Evolutionary conservation across 1,139 yeast species (phyloP).

Genomic region (Candida sp.): DNA sequence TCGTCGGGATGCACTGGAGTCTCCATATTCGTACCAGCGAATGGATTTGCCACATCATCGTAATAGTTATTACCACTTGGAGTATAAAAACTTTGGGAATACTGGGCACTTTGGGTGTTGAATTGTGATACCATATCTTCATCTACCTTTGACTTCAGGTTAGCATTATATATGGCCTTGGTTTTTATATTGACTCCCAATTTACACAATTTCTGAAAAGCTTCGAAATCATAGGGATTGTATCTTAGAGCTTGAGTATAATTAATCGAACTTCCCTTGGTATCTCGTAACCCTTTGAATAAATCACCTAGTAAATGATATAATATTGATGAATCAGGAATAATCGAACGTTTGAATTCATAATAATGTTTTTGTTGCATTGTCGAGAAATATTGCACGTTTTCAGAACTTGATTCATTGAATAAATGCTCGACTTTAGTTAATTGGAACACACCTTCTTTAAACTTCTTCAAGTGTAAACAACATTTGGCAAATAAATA

Average conservation of each 20-base stretch:
- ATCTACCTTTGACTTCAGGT: conserved; percentile 4
- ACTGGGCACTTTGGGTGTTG: not conserved
- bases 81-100: not conserved
- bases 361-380: conserved; percentile 28
- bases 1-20: conserved; percentile 20
- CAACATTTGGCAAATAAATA: conserved; percentile 70
- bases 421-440: conserved; percentile 28
- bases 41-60: conserved; percentile 1
- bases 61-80: not conserved
- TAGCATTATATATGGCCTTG: conserved; percentile 51
- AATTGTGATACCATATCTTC: not conserved
- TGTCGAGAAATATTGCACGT: conserved; percentile 15
- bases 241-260: conserved; percentile 65
- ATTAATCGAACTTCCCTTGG: conserved; percentile 61
- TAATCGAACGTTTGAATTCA: conserved; percentile 28
- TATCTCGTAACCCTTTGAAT: conserved; percentile 55
- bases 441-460: conserved; percentile 65
- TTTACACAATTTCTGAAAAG: conserved; percentile 72
- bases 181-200: conserved; percentile 69
- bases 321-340: conserved; percentile 66
- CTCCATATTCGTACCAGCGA: conserved; percentile 2
- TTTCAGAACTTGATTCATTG: conserved; percentile 23
- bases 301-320: conserved; percentile 71
- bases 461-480: conserved; percentile 48
- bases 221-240: conserved; percentile 86